A percentile compares a stretch with the other conserved stretches of the same genome.
phyloP scores from a whole-genome alignment of 2,329 filamentous ascomycete genomes.

The Verticillium tricorpus region DNA sequence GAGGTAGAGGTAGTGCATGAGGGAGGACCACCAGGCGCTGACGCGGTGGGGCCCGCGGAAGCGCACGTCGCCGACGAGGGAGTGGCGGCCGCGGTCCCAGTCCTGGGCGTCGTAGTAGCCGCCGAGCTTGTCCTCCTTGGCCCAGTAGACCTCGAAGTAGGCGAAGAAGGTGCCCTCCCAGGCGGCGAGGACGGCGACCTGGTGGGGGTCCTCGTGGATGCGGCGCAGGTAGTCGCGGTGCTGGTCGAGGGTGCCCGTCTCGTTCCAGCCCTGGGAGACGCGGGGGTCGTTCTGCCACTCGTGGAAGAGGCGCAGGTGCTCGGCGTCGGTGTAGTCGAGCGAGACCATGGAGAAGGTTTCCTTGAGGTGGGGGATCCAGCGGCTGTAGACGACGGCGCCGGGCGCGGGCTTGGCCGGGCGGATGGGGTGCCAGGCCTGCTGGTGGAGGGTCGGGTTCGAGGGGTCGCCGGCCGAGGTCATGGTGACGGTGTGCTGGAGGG shows the following conservation, averaged over 20 bases:
- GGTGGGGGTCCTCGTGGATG: slow-evolving; percentile 67
- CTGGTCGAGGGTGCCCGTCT: slow-evolving; percentile 70
- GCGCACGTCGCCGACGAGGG: slow-evolving; percentile 52
- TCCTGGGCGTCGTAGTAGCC: slow-evolving; percentile 51
- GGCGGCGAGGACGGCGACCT: slow-evolving; percentile 63
- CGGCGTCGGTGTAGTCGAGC: slow-evolving; percentile 59
- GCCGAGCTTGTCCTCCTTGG: slow-evolving; percentile 56
- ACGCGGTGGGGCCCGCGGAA: slow-evolving; percentile 59
- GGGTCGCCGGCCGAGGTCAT: slow-evolving; percentile 33
- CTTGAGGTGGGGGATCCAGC: slow-evolving; percentile 70
- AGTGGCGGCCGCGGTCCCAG: slow-evolving; percentile 55
- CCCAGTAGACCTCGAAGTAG: slow-evolving; percentile 81
- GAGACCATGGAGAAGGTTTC: slow-evolving; percentile 77
- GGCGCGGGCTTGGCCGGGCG: slow-evolving; percentile 68
- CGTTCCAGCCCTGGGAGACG: slow-evolving; percentile 75
- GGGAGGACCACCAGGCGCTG: slow-evolving; percentile 56
- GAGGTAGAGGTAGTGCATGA: slow-evolving; percentile 60
- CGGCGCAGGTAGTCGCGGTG: slow-evolving; percentile 67
- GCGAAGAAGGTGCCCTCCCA: slow-evolving; percentile 70
- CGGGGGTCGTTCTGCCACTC: slow-evolving; percentile 81
- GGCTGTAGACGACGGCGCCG: slow-evolving; percentile 69
- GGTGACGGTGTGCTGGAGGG: slow-evolving; percentile 41
- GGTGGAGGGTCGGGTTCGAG: slow-evolving; percentile 31
- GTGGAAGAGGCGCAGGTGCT: slow-evolving; percentile 69
- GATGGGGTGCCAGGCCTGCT: slow-evolving; percentile 64